phyloP scores from a whole-genome alignment of 192 early-diverging fungal species.

The Coemansia sp. region DNA sequence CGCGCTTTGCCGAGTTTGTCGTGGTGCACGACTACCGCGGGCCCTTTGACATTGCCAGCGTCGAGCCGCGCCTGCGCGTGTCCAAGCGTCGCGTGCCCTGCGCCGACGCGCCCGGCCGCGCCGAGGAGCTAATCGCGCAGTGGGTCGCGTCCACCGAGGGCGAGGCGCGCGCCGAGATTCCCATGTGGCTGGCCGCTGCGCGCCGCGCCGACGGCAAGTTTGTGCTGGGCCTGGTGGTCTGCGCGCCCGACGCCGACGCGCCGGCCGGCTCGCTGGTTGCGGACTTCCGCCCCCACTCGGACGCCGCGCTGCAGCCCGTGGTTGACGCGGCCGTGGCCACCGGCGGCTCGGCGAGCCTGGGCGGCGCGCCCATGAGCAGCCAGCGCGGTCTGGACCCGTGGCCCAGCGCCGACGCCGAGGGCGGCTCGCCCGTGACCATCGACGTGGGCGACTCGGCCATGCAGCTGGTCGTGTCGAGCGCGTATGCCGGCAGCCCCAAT shows the following conservation, averaged over 20 bases:
- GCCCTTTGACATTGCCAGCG: slow-evolving; percentile 11
- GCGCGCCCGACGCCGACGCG: slow-evolving; percentile 8
- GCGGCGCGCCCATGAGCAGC: slow-evolving; percentile 5
- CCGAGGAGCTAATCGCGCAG: slow-evolving; percentile 22
- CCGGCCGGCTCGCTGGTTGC: slow-evolving; percentile 3
- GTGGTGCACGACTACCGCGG: slow-evolving; percentile 27
- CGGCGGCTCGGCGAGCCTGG: slow-evolving; percentile 1
- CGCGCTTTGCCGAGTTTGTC: slow-evolving; percentile 37
- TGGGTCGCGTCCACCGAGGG: slow-evolving; percentile 21
- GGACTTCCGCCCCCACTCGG: slow-evolving; percentile 9
- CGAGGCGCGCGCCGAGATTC: slow-evolving; percentile 22
- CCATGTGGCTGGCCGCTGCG: slow-evolving; percentile 25
- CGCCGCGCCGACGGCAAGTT: slow-evolving; percentile 15
- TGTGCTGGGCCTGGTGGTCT: slow-evolving; percentile 26
- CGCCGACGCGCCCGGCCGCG: background rate
- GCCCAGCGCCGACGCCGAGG: slow-evolving; percentile 6
- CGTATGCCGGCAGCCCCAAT: slow-evolving; percentile 3
- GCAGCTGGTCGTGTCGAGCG: slow-evolving; percentile 14
- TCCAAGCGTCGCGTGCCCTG: slow-evolving; percentile 23
- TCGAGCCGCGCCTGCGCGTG: slow-evolving; percentile 34
- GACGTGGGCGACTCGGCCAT: background rate
- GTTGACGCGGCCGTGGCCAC: slow-evolving; percentile 9
- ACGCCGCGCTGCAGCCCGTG: background rate
- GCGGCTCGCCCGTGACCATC: slow-evolving; percentile 8
- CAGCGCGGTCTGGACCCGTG: slow-evolving; percentile 26